Evolutionary conservation across 2,329 filamentous ascomycete genomes (phyloP).

Genomic region (Teratosphaeria gauchensis): DNA sequence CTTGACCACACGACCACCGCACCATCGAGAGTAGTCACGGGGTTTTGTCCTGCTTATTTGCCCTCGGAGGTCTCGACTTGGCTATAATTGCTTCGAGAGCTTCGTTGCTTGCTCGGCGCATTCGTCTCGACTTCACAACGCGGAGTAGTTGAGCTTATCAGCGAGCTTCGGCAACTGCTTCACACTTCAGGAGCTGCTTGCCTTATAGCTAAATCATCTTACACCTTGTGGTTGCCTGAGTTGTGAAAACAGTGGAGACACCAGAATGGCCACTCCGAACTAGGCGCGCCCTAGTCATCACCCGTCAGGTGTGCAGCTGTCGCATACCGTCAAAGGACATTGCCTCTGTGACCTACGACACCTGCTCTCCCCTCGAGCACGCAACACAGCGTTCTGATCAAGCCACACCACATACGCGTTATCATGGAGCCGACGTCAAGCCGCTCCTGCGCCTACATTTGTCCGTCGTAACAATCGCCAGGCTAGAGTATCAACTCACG

Average conservation of each 20-base stretch:
- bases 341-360: not conserved
- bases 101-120: not conserved
- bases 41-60: not conserved
- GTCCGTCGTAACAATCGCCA: not conserved
- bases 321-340: not conserved
- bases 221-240: not conserved
- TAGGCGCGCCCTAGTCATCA: not conserved
- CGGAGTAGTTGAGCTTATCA: not conserved
- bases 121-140: not conserved
- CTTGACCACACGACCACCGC: not conserved
- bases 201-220: not conserved
- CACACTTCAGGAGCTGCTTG: not conserved
- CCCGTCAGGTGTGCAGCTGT: not conserved
- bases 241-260: not conserved
- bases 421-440: slow-evolving; percentile 2
- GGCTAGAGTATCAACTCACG: not conserved
- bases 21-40: not conserved
- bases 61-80: not conserved
- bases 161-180: not conserved
- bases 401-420: not conserved
- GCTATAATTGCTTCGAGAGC: not conserved
- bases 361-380: not conserved
- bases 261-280: not conserved
- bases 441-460: not conserved
- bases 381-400: not conserved